Evolutionary conservation across 441 rosid genomes (phyloP).

Genomic region (Heliophila coronopifolia): DNA sequence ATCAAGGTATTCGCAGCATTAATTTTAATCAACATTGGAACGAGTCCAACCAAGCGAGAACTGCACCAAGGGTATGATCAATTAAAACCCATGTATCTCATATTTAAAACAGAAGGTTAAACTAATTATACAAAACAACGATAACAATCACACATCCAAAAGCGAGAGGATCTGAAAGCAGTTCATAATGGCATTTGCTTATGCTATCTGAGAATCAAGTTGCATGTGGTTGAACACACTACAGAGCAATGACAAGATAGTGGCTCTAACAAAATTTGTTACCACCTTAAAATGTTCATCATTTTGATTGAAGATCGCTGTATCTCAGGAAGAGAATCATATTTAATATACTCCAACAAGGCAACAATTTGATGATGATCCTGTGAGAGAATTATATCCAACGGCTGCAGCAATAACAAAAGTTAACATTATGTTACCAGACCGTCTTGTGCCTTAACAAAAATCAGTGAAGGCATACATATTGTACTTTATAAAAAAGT

Average conservation of each 20-base stretch:
- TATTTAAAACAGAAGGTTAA: constrained; percentile 4
- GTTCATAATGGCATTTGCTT: constrained; percentile 8
- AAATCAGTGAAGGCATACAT: not conserved
- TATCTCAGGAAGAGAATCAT: constrained; percentile 70
- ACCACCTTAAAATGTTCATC: constrained; percentile 77
- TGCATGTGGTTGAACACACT: constrained; percentile 7
- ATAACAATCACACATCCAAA: constrained; percentile 5
- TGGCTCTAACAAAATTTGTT: constrained; percentile 5
- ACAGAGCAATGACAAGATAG: no score
- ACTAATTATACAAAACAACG: not conserved
- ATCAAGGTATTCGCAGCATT: constrained; percentile 66
- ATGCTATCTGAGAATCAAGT: constrained; percentile 4
- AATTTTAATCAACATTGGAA: constrained; percentile 67
- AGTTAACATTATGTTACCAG: constrained; percentile 14
- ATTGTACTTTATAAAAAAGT: not conserved
- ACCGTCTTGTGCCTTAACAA: constrained; percentile 1
- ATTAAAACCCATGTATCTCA: constrained; percentile 21
- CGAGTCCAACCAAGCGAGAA: constrained; percentile 88
- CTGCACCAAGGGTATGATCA: constrained; percentile 37
- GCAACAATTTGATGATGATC: constrained; percentile 82
- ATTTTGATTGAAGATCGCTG: constrained; percentile 83
- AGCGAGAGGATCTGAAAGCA: constrained; percentile 7
- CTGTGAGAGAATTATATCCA: constrained; percentile 91
- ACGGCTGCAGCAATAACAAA: constrained; percentile 54
- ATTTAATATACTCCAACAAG: constrained; percentile 88